phyloP scores from a whole-genome alignment of 305 asterid species.

The Fraxinus latifolia region DNA sequence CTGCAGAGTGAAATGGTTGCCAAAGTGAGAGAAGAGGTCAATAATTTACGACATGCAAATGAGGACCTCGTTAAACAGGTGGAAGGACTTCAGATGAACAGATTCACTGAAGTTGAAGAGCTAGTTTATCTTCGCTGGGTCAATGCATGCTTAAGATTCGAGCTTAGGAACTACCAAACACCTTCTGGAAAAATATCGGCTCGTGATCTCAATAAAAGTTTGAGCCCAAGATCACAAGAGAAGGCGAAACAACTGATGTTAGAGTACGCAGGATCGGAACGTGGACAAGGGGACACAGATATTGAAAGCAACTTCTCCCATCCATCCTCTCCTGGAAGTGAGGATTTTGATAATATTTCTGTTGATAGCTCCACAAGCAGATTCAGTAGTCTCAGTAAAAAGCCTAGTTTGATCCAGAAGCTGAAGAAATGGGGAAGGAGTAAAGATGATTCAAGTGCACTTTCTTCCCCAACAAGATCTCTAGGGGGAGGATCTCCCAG shows the following conservation, averaged over 20 bases:
- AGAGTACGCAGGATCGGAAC: constrained; percentile 95
- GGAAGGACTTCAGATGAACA: constrained; percentile 94
- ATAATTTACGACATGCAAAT: constrained; percentile 60
- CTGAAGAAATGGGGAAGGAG: constrained; percentile 86
- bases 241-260: constrained; percentile 85
- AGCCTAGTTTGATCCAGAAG: constrained; percentile 79
- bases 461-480: constrained; percentile 83
- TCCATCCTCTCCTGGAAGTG: constrained; percentile 87
- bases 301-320: constrained; percentile 84
- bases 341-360: constrained; percentile 78
- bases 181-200: constrained; percentile 82
- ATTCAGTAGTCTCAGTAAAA: constrained; percentile 69
- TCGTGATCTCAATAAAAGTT: constrained; percentile 73
- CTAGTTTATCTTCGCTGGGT: constrained; percentile 99
- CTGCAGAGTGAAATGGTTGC: constrained; percentile 88
- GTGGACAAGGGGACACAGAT: constrained; percentile 97
- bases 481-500: constrained; percentile 70
- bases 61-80: constrained; percentile 92
- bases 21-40: constrained; percentile 70
- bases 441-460: constrained; percentile 66
- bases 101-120: constrained; percentile 97
- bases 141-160: constrained; percentile 83
- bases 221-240: constrained; percentile 90
- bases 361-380: constrained; percentile 69
- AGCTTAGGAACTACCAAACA: constrained; percentile 78